A percentile compares a stretch with the other conserved stretches of the same genome.
Evolutionary conservation across 176 grass and related monocot species (phyloP).

Genomic region (Eremochloa ophiuroides): DNA sequence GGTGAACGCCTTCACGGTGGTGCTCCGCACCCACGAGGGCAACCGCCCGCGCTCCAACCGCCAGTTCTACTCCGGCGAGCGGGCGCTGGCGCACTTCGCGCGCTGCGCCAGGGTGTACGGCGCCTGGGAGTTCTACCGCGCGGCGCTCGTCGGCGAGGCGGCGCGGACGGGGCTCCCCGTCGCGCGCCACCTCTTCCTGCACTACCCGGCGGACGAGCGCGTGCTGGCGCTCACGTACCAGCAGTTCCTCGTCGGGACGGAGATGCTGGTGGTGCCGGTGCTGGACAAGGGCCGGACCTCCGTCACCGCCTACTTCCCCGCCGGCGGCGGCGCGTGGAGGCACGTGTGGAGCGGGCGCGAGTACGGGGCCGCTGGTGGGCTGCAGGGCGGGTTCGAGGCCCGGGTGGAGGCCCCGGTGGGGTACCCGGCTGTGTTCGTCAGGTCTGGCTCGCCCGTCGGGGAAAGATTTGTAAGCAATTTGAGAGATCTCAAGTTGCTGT

Average conservation of each 20-base stretch:
- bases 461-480: constrained; percentile 70
- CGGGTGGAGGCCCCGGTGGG: constrained; percentile 50
- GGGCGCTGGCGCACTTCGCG: constrained; percentile 67
- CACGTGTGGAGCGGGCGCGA: constrained; percentile 76
- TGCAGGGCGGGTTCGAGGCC: constrained; percentile 55
- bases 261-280: constrained; percentile 80
- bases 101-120: constrained; percentile 87
- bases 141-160: constrained; percentile 64
- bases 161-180: constrained; percentile 62
- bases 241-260: constrained; percentile 74
- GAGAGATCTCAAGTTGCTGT: constrained; percentile 47
- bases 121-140: constrained; percentile 87
- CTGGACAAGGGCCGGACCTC: constrained; percentile 62
- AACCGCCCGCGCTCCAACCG: constrained; percentile 72
- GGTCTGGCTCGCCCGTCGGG: constrained; percentile 49
- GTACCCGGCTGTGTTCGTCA: constrained; percentile 76
- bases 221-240: constrained; percentile 67
- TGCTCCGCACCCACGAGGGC: constrained; percentile 93
- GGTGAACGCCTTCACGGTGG: constrained; percentile 78
- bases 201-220: constrained; percentile 68
- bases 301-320: constrained; percentile 75
- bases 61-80: constrained; percentile 74
- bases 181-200: constrained; percentile 78
- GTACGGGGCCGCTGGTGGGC: not conserved
- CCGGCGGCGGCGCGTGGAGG: constrained; percentile 44